Percentiles rank a stretch among this genome's conserved stretches.
Evolutionary conservation across 148 eudicot species (phyloP).

Genomic region (Cornus florida): DNA sequence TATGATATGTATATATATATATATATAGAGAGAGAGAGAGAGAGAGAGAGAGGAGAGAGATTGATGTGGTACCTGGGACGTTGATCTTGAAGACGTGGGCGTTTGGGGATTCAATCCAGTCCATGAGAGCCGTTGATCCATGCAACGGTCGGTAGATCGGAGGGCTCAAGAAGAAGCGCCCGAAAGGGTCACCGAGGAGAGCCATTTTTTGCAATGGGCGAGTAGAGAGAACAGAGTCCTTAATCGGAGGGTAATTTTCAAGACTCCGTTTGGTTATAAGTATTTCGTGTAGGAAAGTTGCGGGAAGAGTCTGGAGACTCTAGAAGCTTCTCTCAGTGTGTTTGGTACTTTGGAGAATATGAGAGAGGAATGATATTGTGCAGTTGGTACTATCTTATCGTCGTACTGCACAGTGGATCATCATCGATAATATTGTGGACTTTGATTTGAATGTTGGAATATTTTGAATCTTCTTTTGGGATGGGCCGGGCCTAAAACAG

Average conservation of each 20-base stretch:
- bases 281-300: too few relatives aligned
- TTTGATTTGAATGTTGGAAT: background rate
- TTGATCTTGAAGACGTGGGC: conserved; percentile 76
- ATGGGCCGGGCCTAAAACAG: too few relatives aligned
- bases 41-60: background rate
- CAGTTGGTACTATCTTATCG: background rate
- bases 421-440: too few relatives aligned
- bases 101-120: conserved; percentile 66
- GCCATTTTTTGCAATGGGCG: conserved; percentile 26
- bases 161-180: conserved; percentile 49
- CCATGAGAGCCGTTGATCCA: conserved; percentile 57
- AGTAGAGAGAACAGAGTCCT: too few relatives aligned
- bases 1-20: too few relatives aligned
- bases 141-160: conserved; percentile 31
- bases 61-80: conserved; percentile 52
- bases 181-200: conserved; percentile 53
- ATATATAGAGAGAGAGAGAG: too few relatives aligned
- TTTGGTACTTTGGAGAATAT: background rate
- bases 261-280: background rate
- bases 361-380: background rate
- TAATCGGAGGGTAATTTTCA: too few relatives aligned
- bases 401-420: background rate
- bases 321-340: background rate
- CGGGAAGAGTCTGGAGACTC: background rate
- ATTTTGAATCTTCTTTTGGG: too few relatives aligned